Percentiles rank a stretch among this genome's conserved stretches.
These are phyloP conservation scores for Daucus carota DNA, from an alignment of 129 eudicot genomes.

Conservation along the genomic window DH1_v3.0 NC_030384.2:44570501-44571000, in stretches of 20 bases:
- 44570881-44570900: background rate
- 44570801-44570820: no score
- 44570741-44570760: no score
- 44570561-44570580: slow-evolving; percentile 71
- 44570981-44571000: no score
- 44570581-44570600: slow-evolving; percentile 67
- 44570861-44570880: background rate
- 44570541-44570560: slow-evolving; percentile 81
- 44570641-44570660: no score
- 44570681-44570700: no score
- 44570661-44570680: no score
- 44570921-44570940: background rate
- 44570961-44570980: background rate
- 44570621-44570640: background rate
- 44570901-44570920: background rate
- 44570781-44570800: no score
- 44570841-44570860: background rate
- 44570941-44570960: background rate
- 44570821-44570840: no score
- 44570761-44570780: no score
- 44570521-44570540: slow-evolving; percentile 94
- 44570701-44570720: no score
- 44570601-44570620: background rate
- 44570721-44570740: no score
- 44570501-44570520: slow-evolving; percentile 96